Evolutionary conservation across 2,329 filamentous ascomycete genomes (phyloP).

Genomic region (Diaporthe caulivora): DNA sequence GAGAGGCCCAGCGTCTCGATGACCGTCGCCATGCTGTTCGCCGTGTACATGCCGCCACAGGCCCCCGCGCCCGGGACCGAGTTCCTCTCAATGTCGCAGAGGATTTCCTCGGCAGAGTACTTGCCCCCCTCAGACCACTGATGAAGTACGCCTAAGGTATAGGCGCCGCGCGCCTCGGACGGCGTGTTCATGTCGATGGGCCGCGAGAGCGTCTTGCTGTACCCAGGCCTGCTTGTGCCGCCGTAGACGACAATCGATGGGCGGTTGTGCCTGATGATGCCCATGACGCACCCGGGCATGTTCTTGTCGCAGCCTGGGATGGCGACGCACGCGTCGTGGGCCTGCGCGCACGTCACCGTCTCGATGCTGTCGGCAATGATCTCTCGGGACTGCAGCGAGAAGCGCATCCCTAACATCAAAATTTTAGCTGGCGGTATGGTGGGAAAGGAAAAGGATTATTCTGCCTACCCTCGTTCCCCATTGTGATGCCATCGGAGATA

Average conservation of each 20-base stretch:
- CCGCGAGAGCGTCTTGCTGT: conserved; percentile 91
- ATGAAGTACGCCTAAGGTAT: too few relatives aligned
- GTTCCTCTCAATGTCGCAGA: conserved; percentile 94
- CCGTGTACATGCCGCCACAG: conserved; percentile 88
- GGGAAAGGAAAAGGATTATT: too few relatives aligned
- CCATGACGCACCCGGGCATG: conserved; percentile 93
- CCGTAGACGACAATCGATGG: conserved; percentile 98
- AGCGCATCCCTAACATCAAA: too few relatives aligned
- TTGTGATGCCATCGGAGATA: conserved; percentile 96
- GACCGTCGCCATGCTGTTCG: conserved; percentile 81
- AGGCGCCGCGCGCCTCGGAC: too few relatives aligned
- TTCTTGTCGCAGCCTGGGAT: conserved; percentile 99
- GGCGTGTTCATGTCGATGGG: conserved; percentile 92
- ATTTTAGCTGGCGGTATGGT: too few relatives aligned
- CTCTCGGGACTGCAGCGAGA: conserved; percentile 93
- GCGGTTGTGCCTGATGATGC: conserved; percentile 94
- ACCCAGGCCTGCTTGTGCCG: conserved; percentile 92
- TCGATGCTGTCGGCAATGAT: conserved; percentile 98
- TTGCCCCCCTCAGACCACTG: too few relatives aligned
- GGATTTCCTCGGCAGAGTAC: conserved; percentile 89
- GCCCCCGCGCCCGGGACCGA: conserved; percentile 88
- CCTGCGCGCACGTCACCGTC: conserved; percentile 98
- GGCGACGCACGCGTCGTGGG: conserved; percentile 98
- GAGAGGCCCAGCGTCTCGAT: conserved; percentile 83
- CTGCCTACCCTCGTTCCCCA: conserved; percentile 98